These are phyloP conservation scores for Schizophyllum amplum DNA, from an alignment of 1,284 basidiomycete genomes.

Conservation along the genomic window DNA sequence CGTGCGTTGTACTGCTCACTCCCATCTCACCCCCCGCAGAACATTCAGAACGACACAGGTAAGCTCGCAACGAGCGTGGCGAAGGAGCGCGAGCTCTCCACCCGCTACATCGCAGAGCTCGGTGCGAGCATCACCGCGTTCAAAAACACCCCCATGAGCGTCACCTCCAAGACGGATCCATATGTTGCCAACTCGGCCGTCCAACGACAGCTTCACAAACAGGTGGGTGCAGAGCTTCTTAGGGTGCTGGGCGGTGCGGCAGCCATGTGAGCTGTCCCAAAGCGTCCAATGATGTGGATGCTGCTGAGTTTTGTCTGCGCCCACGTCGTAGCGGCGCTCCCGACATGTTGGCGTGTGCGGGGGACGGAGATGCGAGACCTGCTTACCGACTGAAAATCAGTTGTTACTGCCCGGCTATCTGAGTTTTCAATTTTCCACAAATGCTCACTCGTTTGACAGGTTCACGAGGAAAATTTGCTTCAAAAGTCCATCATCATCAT, in stretches of 20 bases:
- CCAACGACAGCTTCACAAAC: conserved; percentile 82
- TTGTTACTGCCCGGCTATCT: too few species aligned
- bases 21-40: conserved; percentile 39
- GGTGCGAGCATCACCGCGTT: conserved; percentile 82
- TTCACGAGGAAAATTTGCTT: conserved; percentile 95
- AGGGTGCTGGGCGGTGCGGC: too few species aligned
- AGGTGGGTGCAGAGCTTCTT: neutral
- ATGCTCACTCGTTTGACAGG: conserved; percentile 29
- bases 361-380: too few species aligned
- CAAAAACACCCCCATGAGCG: conserved; percentile 92
- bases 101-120: conserved; percentile 84
- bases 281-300: too few species aligned
- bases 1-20: too few species aligned
- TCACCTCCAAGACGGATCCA: conserved; percentile 82
- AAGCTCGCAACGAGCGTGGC: conserved; percentile 93
- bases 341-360: too few species aligned
- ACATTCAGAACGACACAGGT: conserved; percentile 97
- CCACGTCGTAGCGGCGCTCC: too few species aligned
- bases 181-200: conserved; percentile 81
- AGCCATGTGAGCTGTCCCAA: too few species aligned
- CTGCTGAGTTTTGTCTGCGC: too few species aligned
- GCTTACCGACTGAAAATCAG: too few species aligned
- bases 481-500: conserved; percentile 99
- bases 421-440: too few species aligned
- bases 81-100: conserved; percentile 88